Evolutionary conservation across 768 basidiomycete species (phyloP), one percentile per base, ranked within the genome.

Genomic region (Hypholoma fasciculare): DNA sequence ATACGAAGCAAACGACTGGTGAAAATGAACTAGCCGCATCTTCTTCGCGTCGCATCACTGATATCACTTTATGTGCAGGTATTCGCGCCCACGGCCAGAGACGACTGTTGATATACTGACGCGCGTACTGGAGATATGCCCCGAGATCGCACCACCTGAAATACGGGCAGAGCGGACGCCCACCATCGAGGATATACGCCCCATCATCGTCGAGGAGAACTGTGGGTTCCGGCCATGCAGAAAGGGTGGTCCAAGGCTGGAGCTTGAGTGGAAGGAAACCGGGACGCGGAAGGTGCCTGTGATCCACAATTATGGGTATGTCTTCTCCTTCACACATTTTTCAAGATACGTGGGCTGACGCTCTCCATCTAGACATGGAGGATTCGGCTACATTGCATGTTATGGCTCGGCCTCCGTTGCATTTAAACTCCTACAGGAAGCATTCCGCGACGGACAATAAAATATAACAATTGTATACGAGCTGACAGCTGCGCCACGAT

Each of bases 191-290:
- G 85, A 86, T 58, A 60, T 85, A 3, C 71, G 76, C 51, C 71
- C 78, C 0, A 74, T 84, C 42, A 74, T 83, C 8, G 67, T 83
- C 13, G 82, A 81, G 44, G 80, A 82, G 54, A 81, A 82, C 4
- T 79, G 77, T 56, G 91, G 91, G 9, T 48, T 71, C 4, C 60
- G 71, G 9, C 90, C 89, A 2, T 81, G 70, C 0, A 74, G 90
- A 58, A 82, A 81, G 34, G 85, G 82, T 23, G 88, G 88, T 0
- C 75, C 89, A 20, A 72, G 88, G 44, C 67, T 90, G 0, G 88
- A 85, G 40, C 66, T 74, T 1, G 84, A 82, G 30, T 79, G 72
- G 72, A 62, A 78, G 59, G 49, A 66, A 43, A 60, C 54, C 50
- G 66, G 64, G 27, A n/a, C 59, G 48, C 49, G 59, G 47, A 61